A percentile compares a stretch with the other conserved stretches of the same genome.
Conservation (phyloP, 2,329 filamentous ascomycete genomes). For the Pestalotiopsis fici region DNA sequence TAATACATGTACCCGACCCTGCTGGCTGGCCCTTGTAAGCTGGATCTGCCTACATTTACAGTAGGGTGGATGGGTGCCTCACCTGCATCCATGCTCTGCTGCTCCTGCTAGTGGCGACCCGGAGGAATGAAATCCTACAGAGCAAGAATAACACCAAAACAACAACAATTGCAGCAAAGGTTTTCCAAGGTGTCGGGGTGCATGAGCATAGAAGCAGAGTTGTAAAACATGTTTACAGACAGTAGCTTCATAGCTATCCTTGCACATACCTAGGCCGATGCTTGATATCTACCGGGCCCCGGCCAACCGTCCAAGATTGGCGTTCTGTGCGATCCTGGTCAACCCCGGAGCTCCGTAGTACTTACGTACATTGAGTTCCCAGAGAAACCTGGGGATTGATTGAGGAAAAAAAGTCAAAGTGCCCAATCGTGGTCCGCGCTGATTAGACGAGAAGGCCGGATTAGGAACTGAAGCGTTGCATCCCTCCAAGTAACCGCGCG, state of each 20-base stretch:
- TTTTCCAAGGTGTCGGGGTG: too few species aligned
- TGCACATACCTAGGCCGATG: background rate
- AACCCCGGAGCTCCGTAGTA: background rate
- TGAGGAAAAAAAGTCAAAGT: background rate
- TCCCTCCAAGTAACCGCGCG: background rate
- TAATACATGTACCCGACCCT: too few species aligned
- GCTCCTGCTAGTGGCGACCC: background rate
- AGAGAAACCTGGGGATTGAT: slow-evolving; percentile 8
- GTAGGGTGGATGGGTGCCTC: too few species aligned
- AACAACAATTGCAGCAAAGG: too few species aligned
- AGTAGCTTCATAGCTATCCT: background rate
- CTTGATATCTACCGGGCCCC: background rate
- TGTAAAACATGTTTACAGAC: too few species aligned
- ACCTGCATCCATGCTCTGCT: too few species aligned
- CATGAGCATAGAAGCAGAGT: too few species aligned
- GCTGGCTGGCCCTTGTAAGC: too few species aligned
- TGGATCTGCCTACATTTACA: background rate
- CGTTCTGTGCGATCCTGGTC: background rate
- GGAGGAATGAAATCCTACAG: background rate
- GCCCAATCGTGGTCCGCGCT: slow-evolving; percentile 1
- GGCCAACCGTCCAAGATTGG: background rate
- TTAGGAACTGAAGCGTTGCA: slow-evolving; percentile 8
- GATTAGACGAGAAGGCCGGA: slow-evolving; percentile 1
- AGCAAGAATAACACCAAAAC: too few species aligned
- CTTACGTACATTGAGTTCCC: background rate